phyloP scores from a whole-genome alignment of 2,329 filamentous ascomycete species.

The Ilyonectria sp. region DNA sequence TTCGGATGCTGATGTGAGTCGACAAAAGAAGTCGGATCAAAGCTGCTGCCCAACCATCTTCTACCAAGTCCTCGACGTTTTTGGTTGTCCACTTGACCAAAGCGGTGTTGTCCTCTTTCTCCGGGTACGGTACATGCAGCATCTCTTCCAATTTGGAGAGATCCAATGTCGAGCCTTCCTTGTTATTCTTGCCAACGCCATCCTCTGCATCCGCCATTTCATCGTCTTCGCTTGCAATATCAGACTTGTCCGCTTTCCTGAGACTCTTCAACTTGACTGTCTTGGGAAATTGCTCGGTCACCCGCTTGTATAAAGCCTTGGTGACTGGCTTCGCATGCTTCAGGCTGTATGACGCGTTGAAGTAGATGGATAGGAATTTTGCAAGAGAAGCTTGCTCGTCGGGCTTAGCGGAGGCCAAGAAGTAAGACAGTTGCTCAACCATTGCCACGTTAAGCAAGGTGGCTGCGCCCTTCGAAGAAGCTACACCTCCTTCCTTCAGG shows the following conservation, averaged over 20 bases:
- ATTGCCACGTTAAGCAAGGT: conserved; percentile 80
- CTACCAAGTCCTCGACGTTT: conserved; percentile 82
- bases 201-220: conserved; percentile 37
- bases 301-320: conserved; percentile 49
- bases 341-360: conserved; percentile 68
- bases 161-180: conserved; percentile 45
- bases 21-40: conserved; percentile 85
- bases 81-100: conserved; percentile 80
- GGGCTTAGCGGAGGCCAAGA: conserved; percentile 65
- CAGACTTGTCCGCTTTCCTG: conserved; percentile 33
- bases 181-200: conserved; percentile 7
- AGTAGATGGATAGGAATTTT: conserved; percentile 70
- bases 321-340: conserved; percentile 59
- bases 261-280: conserved; percentile 46
- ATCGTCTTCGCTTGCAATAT: conserved; percentile 33
- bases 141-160: conserved; percentile 65
- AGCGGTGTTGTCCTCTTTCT: conserved; percentile 66
- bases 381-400: conserved; percentile 64
- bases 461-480: conserved; percentile 37
- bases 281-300: conserved; percentile 51
- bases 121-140: conserved; percentile 64
- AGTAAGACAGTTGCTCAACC: conserved; percentile 84
- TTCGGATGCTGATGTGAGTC: conserved; percentile 80
- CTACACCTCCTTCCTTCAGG: conserved; percentile 48
- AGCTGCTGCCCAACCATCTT: conserved; percentile 80